Evolutionary conservation across 371 early-diverging fungal genomes (phyloP), one percentile per base, ranked within the genome.

Genomic region (Dichotomocladium elegans): DNA sequence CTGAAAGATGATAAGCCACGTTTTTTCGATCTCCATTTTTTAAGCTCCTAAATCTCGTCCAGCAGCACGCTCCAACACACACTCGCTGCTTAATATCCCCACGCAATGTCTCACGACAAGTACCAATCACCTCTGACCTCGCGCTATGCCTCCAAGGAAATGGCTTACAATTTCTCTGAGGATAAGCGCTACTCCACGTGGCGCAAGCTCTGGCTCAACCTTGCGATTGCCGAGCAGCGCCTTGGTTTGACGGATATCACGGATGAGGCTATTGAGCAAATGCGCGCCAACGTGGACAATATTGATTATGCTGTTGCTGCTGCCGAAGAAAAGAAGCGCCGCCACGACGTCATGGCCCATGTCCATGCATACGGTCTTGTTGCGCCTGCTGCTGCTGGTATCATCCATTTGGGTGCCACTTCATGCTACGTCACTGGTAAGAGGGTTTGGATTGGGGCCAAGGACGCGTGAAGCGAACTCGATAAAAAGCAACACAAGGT

Each of bases 321-420:
- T 44, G 90, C 76, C 30, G 97, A 98, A 71, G 98, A 98, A 70
- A 89, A 90, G 83, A 83, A 85, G 58, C 85, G 96, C 37, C 85
- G 97, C 33, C 98, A 98, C 76, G 98, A 98, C 70, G 98, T 98
- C 28, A 98, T 98, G 97, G 96, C 94, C 22, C 95, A 94, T 55
- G 93, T 94, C n/a, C 95, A 96, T 68, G 89, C 95, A 6, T 98
- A 94, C 77, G 96, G 96, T 28, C 73, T 91, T 6, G 94, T 86
- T 15, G 87, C 88, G 48, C 97, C 98, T 45, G 79, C 72, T 29
- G 97, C 98, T 19, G 96, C 96, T 9, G 88, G 86, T 43, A 95
- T 98, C 55, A 98, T 98, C 65, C 98, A 98, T 65, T 74, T 98
- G 61, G 98, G 98, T 34, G 98, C 98, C 11, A 98, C 98, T 24